A percentile compares a stretch with the other conserved stretches of the same genome.
phyloP scores from a whole-genome alignment of 1,139 yeast species.

The Debaryomyces fabryi region DNA sequence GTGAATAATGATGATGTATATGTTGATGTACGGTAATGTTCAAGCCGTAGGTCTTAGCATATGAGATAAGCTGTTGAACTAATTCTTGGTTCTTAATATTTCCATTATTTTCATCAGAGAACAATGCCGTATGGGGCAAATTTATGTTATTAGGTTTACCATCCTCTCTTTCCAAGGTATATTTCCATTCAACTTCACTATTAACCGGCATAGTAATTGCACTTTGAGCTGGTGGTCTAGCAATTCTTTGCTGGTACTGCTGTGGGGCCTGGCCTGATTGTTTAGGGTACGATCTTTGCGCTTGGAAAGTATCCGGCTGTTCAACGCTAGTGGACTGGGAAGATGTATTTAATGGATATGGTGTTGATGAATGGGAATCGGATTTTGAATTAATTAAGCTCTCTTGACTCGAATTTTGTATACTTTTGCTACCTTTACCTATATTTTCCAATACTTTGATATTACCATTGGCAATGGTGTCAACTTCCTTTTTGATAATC shows the following conservation, averaged over 20 bases:
- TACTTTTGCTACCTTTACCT: slow-evolving; percentile 1
- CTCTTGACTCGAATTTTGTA: neutral
- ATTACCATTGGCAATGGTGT: slow-evolving; percentile 31
- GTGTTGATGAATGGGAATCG: slow-evolving; percentile 4
- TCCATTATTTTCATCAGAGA: slow-evolving; percentile 43
- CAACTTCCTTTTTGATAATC: slow-evolving; percentile 38
- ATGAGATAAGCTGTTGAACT: slow-evolving; percentile 58
- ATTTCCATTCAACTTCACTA: slow-evolving; percentile 37
- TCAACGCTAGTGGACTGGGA: slow-evolving; percentile 1
- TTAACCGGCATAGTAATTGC: slow-evolving; percentile 16
- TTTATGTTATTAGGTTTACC: slow-evolving; percentile 11
- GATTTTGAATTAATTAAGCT: neutral
- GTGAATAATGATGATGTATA: slow-evolving; percentile 67
- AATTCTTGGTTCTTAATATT: slow-evolving; percentile 52
- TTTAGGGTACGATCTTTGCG: neutral
- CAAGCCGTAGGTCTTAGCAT: slow-evolving; percentile 63
- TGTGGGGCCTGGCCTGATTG: neutral
- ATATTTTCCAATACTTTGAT: slow-evolving; percentile 5
- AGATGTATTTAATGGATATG: neutral
- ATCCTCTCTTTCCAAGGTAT: slow-evolving; percentile 24
- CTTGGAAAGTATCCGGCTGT: neutral
- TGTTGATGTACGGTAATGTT: slow-evolving; percentile 82
- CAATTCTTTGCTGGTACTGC: neutral
- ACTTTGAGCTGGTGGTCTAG: slow-evolving; percentile 7
- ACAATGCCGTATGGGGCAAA: slow-evolving; percentile 29